Evolutionary conservation across 192 early-diverging fungal species (phyloP), one percentile per base, ranked within the genome.

Genomic region (Entomortierella lignicola): DNA sequence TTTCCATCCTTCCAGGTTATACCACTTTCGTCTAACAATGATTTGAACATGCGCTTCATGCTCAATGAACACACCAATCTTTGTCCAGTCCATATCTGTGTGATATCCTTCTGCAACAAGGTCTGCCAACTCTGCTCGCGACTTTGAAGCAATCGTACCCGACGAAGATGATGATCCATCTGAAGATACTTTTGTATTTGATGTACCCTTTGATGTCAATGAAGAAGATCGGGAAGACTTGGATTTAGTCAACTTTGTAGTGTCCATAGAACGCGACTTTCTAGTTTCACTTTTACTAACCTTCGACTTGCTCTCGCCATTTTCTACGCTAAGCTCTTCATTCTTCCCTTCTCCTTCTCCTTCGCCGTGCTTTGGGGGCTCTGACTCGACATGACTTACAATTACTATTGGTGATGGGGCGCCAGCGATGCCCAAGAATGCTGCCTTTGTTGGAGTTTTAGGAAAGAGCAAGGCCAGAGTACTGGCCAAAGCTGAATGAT

Each of bases 11-110:
- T 77, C 75, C 12, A 66, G 53, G 48, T 85, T 85, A 27, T 82
- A 67, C 81, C 81, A 85, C 43, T 82, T 80, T 52, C 83, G 70
- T 21, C 83, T 61, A 20, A 85, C 82, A 71, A 87, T 66, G 18
- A 87, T 81, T 29, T 80, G 60, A 2, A 77, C 71, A 68, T 87
- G 85, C 23, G 85, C 85, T 30, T 81, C 77, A 25, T 69, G 55
- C 32, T 77, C 62, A 13, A 87, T 75, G 57, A 57, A 71, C 2
- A 85, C 79, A 18, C 82, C 71, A 10, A 87, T 75, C 61, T 85
- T 87, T 8, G 79, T 82, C 81, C 83, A 87, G 31, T 63, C 67
- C 80, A 87, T 73, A 17, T 69, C 79, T 13, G 66, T 41, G 43
- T 85, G 81, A 58, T 82, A 83, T 41, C 67, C 55, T 29, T 84